phyloP scores from a whole-genome alignment of 108 stramenopile genomes.

The Nitzschia palea region DNA sequence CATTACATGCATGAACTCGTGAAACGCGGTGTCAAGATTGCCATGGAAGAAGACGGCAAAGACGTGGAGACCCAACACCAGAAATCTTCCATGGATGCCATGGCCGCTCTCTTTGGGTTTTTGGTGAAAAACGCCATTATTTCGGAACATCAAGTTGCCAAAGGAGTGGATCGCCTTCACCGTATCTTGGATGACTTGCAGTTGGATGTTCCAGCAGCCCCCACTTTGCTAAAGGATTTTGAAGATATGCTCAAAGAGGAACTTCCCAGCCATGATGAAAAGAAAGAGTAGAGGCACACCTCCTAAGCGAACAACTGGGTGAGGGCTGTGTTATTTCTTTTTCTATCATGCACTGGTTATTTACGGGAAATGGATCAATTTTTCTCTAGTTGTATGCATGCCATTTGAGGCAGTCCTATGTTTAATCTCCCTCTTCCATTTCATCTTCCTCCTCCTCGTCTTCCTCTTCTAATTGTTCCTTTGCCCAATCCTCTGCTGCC shows the following conservation, averaged over 20 bases:
- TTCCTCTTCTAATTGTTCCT: conserved; percentile 87
- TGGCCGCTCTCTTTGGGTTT: conserved; percentile 76
- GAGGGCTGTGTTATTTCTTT: too few species aligned
- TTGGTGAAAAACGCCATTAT: conserved; percentile 80
- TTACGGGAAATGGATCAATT: not conserved
- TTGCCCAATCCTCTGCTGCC: conserved; percentile 81
- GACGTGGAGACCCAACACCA: conserved; percentile 29
- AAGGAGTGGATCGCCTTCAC: conserved; percentile 72
- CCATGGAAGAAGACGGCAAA: conserved; percentile 84
- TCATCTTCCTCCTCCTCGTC: conserved; percentile 84
- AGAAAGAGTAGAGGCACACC: conserved; percentile 21
- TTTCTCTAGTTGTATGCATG: not conserved
- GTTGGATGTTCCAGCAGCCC: conserved; percentile 78
- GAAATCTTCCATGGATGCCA: conserved; percentile 69
- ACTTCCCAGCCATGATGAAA: conserved; percentile 18
- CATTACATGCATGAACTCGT: conserved; percentile 97
- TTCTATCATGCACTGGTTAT: not conserved
- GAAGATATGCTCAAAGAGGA: conserved; percentile 63
- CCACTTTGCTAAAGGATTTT: conserved; percentile 66
- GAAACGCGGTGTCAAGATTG: conserved; percentile 91
- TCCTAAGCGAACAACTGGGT: too few species aligned
- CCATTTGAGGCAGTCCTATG: not conserved
- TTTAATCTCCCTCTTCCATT: conserved; percentile 55
- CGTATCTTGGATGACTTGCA: conserved; percentile 64
- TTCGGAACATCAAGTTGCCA: conserved; percentile 79